phyloP scores from a whole-genome alignment of 106 monocot species.

The Agapanthus africanus region DNA sequence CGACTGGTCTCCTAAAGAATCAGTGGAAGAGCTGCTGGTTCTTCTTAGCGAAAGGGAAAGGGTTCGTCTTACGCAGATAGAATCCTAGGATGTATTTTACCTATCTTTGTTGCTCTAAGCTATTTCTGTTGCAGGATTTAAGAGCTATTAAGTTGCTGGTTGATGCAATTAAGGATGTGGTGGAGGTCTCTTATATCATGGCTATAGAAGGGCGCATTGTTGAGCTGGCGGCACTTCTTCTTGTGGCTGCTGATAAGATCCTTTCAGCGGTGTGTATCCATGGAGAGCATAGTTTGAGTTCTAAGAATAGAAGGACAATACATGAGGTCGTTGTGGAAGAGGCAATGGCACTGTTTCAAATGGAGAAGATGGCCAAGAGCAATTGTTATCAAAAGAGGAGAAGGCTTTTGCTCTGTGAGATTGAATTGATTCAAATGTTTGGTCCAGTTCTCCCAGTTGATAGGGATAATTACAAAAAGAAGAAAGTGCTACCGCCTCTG shows the following conservation, averaged over 20 bases:
- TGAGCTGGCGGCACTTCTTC: constrained; percentile 24
- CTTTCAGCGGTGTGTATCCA: neutral
- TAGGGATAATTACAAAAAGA: constrained; percentile 1
- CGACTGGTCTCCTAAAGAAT: constrained; percentile 21
- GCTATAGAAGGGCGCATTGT: constrained; percentile 20
- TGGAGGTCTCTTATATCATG: constrained; percentile 6
- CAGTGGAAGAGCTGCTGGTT: constrained; percentile 27
- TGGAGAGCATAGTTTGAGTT: constrained; percentile 1
- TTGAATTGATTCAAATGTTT: constrained; percentile 26
- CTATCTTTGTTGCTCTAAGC: neutral
- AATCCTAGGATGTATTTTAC: neutral
- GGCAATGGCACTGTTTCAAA: constrained; percentile 16
- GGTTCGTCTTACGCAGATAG: neutral
- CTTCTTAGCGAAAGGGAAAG: constrained; percentile 16
- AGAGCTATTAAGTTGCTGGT: constrained; percentile 20
- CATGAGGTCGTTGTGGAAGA: constrained; percentile 18
- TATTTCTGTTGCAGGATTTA: constrained; percentile 20
- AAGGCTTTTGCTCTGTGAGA: constrained; percentile 18
- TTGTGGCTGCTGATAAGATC: constrained; percentile 23
- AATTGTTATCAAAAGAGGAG: neutral
- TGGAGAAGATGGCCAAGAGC: neutral
- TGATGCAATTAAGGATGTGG: constrained; percentile 15
- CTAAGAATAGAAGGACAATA: constrained; percentile 10
- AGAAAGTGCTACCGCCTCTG: constrained; percentile 12
- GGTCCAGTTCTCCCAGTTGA: neutral